Evolutionary conservation across 495 filamentous ascomycete genomes (phyloP).

Genomic region (Neurospora terricola): DNA sequence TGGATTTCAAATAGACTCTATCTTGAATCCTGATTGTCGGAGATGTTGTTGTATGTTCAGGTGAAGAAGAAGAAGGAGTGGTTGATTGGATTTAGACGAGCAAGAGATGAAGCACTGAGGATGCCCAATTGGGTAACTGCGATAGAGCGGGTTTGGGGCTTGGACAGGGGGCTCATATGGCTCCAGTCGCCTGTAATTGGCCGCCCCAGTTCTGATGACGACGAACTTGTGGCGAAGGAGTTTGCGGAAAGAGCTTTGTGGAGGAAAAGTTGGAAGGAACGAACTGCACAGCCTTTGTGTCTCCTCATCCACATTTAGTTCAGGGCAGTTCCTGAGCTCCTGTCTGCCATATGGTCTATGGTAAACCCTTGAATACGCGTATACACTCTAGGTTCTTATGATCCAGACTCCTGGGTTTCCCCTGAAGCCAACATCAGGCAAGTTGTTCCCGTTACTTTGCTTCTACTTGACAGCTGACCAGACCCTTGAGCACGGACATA

Average conservation of each 20-base stretch:
- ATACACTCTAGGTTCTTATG: too few relatives aligned
- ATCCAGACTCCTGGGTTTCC: too few relatives aligned
- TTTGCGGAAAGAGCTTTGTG: neutral
- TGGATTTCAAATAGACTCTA: neutral
- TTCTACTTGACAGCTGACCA: too few relatives aligned
- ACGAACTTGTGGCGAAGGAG: neutral
- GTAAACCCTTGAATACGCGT: too few relatives aligned
- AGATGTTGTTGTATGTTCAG: neutral
- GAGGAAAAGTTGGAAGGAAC: neutral
- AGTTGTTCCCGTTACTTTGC: too few relatives aligned
- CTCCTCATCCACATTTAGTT: neutral
- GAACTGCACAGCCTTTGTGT: neutral
- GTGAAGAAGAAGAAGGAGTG: neutral
- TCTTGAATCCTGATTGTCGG: neutral
- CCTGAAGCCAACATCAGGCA: too few relatives aligned
- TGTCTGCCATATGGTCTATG: too few relatives aligned
- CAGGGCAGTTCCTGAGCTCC: too few relatives aligned
- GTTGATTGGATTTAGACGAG: neutral
- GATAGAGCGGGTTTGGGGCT: neutral
- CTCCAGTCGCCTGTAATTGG: neutral
- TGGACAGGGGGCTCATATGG: neutral
- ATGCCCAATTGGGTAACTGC: neutral
- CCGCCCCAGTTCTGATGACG: neutral
- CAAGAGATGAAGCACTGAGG: neutral
- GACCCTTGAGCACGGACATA: too few relatives aligned